A percentile compares a stretch with the other conserved stretches of the same genome.
phyloP scores from a whole-genome alignment of 352 stramenopile genomes.

The Pythium utonaiense region DNA sequence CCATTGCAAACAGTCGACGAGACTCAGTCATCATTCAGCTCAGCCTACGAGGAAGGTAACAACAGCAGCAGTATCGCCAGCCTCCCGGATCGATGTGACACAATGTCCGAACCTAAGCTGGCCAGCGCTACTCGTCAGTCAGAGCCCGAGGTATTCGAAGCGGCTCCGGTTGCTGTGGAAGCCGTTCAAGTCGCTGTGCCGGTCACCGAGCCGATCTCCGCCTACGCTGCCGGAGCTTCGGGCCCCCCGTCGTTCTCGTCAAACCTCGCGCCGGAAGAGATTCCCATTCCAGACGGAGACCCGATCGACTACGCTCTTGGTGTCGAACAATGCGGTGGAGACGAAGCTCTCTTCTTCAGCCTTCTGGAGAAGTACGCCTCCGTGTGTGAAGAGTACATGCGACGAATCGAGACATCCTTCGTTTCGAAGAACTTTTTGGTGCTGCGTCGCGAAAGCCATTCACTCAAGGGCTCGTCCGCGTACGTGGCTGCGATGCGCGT shows the following conservation, averaged over 20 bases:
- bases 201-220: neutral
- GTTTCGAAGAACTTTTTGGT: conserved; percentile 49
- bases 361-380: conserved; percentile 77
- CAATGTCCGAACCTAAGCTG: conserved; percentile 5
- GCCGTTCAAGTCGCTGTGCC: neutral
- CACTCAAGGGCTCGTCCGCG: conserved; percentile 83
- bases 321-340: conserved; percentile 77
- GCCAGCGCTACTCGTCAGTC: neutral
- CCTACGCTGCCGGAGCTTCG: conserved; percentile 21
- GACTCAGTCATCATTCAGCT: neutral
- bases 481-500: conserved; percentile 82
- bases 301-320: conserved; percentile 77
- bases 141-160: neutral
- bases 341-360: conserved; percentile 81
- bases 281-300: conserved; percentile 73
- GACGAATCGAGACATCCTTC: conserved; percentile 66
- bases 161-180: neutral
- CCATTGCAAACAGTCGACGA: conserved; percentile 19
- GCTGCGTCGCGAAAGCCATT: conserved; percentile 74
- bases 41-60: neutral
- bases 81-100: neutral
- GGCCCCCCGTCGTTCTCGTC: conserved; percentile 42
- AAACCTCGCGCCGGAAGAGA: conserved; percentile 52
- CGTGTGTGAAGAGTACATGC: conserved; percentile 73
- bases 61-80: conserved; percentile 5